Conservation (phyloP, 805 yeast genomes). For the Sugiyamaella valdiviana region DNA sequence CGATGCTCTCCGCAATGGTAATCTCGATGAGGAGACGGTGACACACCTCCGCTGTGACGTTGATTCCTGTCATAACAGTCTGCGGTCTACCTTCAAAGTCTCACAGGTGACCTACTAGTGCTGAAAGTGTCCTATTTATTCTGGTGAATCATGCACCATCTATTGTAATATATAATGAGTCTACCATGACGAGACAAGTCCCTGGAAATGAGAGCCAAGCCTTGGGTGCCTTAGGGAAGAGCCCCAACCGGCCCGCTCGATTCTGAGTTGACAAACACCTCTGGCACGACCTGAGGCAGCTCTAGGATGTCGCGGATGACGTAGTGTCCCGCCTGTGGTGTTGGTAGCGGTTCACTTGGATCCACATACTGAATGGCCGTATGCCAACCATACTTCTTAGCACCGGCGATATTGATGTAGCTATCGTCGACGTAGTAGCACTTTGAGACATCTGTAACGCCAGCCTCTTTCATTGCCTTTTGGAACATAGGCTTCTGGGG, state of each 20-base stretch:
- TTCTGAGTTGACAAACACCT: constrained; percentile 35
- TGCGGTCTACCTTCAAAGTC: background rate
- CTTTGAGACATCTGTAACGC: constrained; percentile 42
- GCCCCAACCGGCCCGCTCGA: too few species aligned
- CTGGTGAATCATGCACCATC: too few species aligned
- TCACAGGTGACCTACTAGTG: background rate
- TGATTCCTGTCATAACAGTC: background rate
- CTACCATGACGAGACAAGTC: too few species aligned
- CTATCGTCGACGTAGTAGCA: constrained; percentile 87
- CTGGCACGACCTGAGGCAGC: constrained; percentile 45
- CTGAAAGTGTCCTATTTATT: background rate
- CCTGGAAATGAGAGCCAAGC: too few species aligned
- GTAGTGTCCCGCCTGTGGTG: constrained; percentile 36
- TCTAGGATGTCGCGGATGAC: constrained; percentile 55
- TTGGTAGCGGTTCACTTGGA: constrained; percentile 46
- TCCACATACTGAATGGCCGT: constrained; percentile 72
- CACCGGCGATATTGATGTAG: constrained; percentile 69
- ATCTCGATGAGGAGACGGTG: background rate
- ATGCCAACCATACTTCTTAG: constrained; percentile 64
- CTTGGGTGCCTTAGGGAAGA: too few species aligned
- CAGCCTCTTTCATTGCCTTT: constrained; percentile 52
- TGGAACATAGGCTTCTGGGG: constrained; percentile 73
- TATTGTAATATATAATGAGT: too few species aligned
- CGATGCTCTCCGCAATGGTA: background rate
- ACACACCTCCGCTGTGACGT: background rate